These are phyloP conservation scores for Nemania sp. DNA, from an alignment of 2,329 filamentous ascomycete species.

Conservation along the genomic window DNA sequence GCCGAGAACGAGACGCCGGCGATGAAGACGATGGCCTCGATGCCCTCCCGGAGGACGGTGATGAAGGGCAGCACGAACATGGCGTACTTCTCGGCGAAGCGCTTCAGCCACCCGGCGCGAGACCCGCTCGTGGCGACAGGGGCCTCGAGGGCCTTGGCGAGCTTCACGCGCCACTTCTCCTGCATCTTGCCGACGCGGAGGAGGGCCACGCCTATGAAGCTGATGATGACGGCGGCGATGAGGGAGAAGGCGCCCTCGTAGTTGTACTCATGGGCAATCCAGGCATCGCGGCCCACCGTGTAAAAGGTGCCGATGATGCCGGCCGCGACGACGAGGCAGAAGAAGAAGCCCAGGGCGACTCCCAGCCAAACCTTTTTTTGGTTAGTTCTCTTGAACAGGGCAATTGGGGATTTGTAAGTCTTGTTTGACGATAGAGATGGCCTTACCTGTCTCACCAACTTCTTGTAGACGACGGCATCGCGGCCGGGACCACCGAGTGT, in stretches of 20 bases:
- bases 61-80: slow-evolving; percentile 88
- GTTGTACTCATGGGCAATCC: slow-evolving; percentile 70
- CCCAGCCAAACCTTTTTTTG: slow-evolving; percentile 67
- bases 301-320: slow-evolving; percentile 77
- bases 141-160: slow-evolving; percentile 68
- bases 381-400: neutral
- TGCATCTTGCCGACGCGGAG: slow-evolving; percentile 82
- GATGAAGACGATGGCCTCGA: slow-evolving; percentile 86
- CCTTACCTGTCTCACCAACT: slow-evolving; percentile 64
- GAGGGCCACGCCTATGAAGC: slow-evolving; percentile 77
- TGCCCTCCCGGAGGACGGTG: slow-evolving; percentile 82
- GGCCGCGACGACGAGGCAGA: slow-evolving; percentile 68
- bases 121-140: slow-evolving; percentile 50
- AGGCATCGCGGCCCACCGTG: slow-evolving; percentile 67
- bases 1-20: slow-evolving; percentile 79
- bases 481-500: slow-evolving; percentile 68
- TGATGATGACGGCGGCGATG: slow-evolving; percentile 78
- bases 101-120: slow-evolving; percentile 56
- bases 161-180: slow-evolving; percentile 85
- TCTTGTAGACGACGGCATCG: slow-evolving; percentile 68
- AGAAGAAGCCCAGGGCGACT: slow-evolving; percentile 62
- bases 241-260: slow-evolving; percentile 83
- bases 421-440: neutral
- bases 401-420: neutral
- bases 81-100: slow-evolving; percentile 75